These are phyloP conservation scores for Isatis tinctoria DNA, from an alignment of 345 rosid genomes.

Conservation along the genomic window DNA sequence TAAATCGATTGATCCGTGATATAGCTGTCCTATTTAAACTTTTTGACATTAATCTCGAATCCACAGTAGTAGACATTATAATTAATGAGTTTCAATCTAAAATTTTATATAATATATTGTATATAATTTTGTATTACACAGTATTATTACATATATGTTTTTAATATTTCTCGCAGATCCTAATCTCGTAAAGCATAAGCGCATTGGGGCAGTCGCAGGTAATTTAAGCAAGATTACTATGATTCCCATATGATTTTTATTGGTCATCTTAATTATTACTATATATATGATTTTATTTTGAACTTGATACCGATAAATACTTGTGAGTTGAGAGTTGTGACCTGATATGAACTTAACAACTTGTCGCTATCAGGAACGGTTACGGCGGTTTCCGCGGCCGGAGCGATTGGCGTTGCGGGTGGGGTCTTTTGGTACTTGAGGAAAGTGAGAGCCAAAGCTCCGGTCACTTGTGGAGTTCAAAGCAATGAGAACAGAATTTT, in stretches of 20 bases:
- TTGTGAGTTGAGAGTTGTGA: not conserved
- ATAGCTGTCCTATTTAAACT: too few species aligned
- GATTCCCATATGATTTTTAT: not conserved
- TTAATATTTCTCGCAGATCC: conserved; percentile 15
- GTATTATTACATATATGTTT: not conserved
- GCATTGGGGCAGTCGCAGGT: conserved; percentile 30
- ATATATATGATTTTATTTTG: not conserved
- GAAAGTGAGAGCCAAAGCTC: conserved; percentile 78
- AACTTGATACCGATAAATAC: not conserved
- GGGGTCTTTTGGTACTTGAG: conserved; percentile 65
- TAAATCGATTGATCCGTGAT: not conserved
- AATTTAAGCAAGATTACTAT: not conserved
- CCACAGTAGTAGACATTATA: not conserved
- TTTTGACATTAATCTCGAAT: not conserved
- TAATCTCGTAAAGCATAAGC: conserved; percentile 22
- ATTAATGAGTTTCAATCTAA: not conserved
- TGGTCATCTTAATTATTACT: not conserved
- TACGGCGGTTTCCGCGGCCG: conserved; percentile 71
- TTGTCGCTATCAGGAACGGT: conserved; percentile 48
- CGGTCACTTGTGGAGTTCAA: conserved; percentile 88
- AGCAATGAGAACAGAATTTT: conserved; percentile 82
- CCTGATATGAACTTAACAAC: not conserved
- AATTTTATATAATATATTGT: not conserved
- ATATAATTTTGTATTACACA: too few species aligned
- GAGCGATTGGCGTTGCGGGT: conserved; percentile 67